A percentile compares a stretch with the other conserved stretches of the same genome.
Conservation (phyloP, 352 stramenopile genomes). For the Blastocystis sp. region DNA sequence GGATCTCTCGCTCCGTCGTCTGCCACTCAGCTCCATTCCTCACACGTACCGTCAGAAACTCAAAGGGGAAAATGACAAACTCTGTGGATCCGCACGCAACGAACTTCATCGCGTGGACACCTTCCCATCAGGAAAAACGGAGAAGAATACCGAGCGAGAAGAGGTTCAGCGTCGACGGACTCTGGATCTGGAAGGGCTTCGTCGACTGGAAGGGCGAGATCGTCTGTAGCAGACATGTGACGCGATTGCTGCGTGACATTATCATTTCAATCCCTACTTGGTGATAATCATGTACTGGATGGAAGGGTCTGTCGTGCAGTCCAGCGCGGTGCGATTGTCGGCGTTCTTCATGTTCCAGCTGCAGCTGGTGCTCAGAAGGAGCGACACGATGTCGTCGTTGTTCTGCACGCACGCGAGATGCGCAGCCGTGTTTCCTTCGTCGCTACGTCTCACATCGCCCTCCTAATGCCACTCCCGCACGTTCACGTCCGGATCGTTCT, state of each 20-base stretch:
- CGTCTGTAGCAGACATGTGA: neutral
- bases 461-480: neutral
- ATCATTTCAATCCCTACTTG: neutral
- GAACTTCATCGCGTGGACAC: conserved; percentile 18
- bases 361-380: neutral
- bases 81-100: neutral
- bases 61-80: conserved; percentile 19
- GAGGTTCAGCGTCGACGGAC: neutral
- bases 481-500: neutral
- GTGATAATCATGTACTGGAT: neutral
- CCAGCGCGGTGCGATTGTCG: neutral
- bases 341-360: neutral
- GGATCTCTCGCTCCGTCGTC: conserved; percentile 6
- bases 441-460: neutral
- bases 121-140: neutral
- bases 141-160: neutral
- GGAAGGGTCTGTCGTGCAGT: neutral
- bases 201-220: neutral
- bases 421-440: conserved; percentile 16
- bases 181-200: neutral
- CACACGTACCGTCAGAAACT: neutral
- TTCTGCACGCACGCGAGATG: conserved; percentile 3
- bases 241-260: neutral
- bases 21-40: neutral
- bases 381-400: neutral